phyloP scores from a whole-genome alignment of 1,284 basidiomycete genomes.

The Farysia itapuensis region DNA sequence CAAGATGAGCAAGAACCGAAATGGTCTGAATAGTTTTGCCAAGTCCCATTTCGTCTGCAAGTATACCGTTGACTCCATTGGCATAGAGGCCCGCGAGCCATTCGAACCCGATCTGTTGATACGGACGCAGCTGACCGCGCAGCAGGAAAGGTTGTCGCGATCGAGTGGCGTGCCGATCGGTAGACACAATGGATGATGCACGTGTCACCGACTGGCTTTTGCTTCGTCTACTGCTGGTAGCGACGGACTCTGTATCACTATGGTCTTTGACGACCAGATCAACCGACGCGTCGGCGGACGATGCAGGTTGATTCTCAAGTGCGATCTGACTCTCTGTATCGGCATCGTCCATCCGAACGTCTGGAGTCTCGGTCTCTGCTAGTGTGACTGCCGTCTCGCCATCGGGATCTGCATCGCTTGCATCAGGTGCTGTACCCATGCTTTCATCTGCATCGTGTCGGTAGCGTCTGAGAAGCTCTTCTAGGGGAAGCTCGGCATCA shows the following conservation, averaged over 20 bases:
- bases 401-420: conserved; percentile 1
- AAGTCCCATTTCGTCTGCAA: conserved; percentile 67
- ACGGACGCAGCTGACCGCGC: conserved; percentile 84
- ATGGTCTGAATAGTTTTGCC: conserved; percentile 99
- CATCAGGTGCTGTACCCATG: conserved; percentile 1
- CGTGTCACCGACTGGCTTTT: conserved; percentile 27
- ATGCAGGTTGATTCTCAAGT: neutral
- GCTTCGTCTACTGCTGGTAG: conserved; percentile 16
- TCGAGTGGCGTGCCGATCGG: conserved; percentile 15
- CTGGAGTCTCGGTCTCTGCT: neutral
- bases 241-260: conserved; percentile 24
- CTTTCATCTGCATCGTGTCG: conserved; percentile 51
- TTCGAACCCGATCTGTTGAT: conserved; percentile 90
- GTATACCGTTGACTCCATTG: conserved; percentile 86
- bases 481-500: conserved; percentile 65
- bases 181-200: conserved; percentile 61
- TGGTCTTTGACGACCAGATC: conserved; percentile 11
- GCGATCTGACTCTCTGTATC: conserved; percentile 1
- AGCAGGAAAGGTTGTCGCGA: conserved; percentile 74
- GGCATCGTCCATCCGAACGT: neutral
- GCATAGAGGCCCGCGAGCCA: conserved; percentile 89
- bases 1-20: conserved; percentile 84
- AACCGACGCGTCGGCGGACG: neutral
- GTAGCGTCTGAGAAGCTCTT: conserved; percentile 65
- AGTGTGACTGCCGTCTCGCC: neutral